A percentile compares a stretch with the other conserved stretches of the same genome.
These are phyloP conservation scores for Alternaria sp. DNA, from an alignment of 2,329 filamentous ascomycete genomes.

Conservation along the genomic window DNA sequence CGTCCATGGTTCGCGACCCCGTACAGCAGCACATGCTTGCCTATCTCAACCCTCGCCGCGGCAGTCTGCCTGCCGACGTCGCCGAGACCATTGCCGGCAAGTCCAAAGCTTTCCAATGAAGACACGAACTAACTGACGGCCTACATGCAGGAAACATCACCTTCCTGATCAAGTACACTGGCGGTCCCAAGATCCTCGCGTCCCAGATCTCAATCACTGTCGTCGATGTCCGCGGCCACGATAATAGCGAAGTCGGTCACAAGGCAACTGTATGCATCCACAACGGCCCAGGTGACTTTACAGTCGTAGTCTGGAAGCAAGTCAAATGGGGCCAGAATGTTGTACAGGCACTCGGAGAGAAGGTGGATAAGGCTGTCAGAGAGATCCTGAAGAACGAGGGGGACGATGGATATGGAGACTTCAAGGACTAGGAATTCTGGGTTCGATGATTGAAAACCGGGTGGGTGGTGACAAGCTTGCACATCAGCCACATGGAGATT, in stretches of 20 bases:
- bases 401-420: constrained; percentile 1
- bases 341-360: constrained; percentile 2
- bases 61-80: neutral
- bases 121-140: neutral
- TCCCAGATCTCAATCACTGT: constrained; percentile 6
- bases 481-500: neutral
- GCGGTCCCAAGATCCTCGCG: neutral
- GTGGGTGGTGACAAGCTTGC: neutral
- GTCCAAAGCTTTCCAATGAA: neutral
- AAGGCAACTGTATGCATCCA: constrained; percentile 9
- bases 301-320: constrained; percentile 1
- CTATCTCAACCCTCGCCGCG: too few species aligned
- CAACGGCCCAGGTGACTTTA: constrained; percentile 1
- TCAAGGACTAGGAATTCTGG: neutral
- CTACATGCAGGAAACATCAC: constrained; percentile 1
- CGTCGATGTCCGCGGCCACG: constrained; percentile 3
- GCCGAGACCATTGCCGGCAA: neutral
- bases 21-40: neutral
- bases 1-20: neutral
- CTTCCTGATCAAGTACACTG: constrained; percentile 10
- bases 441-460: neutral
- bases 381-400: neutral
- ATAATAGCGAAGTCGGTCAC: constrained; percentile 5
- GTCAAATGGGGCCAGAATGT: constrained; percentile 2
- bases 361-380: constrained; percentile 5